These are phyloP conservation scores for Wickerhamomyces sp. DNA, from an alignment of 1,139 yeast genomes.

Conservation along the genomic window DNA sequence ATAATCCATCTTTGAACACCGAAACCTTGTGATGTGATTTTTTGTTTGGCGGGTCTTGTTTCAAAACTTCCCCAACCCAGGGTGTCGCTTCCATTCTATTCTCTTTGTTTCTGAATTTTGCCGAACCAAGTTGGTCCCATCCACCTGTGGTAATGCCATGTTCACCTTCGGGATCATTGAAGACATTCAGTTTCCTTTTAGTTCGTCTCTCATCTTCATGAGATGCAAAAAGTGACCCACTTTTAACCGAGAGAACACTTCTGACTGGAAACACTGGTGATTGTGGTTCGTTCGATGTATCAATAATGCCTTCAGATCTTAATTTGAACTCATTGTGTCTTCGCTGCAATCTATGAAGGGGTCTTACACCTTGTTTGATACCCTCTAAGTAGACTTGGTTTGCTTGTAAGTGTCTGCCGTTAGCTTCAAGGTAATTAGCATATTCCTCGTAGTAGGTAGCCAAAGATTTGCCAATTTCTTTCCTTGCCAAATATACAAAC, in stretches of 20 bases:
- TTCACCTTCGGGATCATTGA: conserved; percentile 15
- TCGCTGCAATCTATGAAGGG: conserved; percentile 47
- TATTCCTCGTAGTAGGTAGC: conserved; percentile 79
- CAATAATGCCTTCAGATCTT: conserved; percentile 24
- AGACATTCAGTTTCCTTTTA: conserved; percentile 19
- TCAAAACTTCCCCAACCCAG: conserved; percentile 61
- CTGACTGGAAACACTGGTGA: conserved; percentile 23
- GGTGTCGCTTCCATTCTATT: conserved; percentile 53
- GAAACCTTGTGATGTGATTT: conserved; percentile 26
- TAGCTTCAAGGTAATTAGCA: conserved; percentile 58
- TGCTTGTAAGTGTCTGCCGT: conserved; percentile 54
- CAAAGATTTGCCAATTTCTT: conserved; percentile 63
- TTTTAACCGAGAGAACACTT: conserved; percentile 19
- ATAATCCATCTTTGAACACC: conserved; percentile 42
- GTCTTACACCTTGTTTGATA: conserved; percentile 56
- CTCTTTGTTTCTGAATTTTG: conserved; percentile 56
- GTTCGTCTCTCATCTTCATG: conserved; percentile 15
- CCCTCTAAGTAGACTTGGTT: conserved; percentile 60
- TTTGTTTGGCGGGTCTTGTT: conserved; percentile 28
- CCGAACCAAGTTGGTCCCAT: conserved; percentile 50
- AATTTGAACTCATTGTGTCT: conserved; percentile 44
- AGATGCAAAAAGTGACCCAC: conserved; percentile 27
- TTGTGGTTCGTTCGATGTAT: conserved; percentile 28
- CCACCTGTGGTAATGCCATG: conserved; percentile 23
- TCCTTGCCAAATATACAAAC: conserved; percentile 67